Evolutionary conservation across 2,329 filamentous ascomycete genomes (phyloP).

Genomic region (Colletotrichum cuscutae): DNA sequence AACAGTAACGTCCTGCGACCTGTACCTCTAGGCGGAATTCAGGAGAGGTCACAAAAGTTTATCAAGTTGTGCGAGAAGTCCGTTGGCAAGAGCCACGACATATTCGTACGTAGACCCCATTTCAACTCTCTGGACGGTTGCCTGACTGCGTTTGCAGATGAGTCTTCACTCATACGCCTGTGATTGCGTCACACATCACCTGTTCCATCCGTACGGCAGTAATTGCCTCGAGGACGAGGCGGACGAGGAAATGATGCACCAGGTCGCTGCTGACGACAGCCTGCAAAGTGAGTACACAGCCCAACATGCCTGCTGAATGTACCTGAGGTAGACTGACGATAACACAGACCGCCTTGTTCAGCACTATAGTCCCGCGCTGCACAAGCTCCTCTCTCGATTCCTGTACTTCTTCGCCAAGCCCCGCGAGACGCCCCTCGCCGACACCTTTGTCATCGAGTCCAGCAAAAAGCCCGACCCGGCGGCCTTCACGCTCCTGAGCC

Average conservation of each 20-base stretch:
- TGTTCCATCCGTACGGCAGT: conserved; percentile 75
- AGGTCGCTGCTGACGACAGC: conserved; percentile 75
- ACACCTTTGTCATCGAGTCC: conserved; percentile 67
- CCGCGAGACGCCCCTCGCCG: conserved; percentile 67
- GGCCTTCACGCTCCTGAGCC: conserved; percentile 67
- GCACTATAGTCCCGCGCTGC: conserved; percentile 65
- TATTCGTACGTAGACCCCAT: conserved; percentile 63
- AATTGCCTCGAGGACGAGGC: conserved; percentile 64
- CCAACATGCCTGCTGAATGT: not conserved
- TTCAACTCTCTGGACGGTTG: conserved; percentile 22
- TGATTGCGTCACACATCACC: conserved; percentile 74
- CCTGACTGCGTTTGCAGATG: conserved; percentile 25
- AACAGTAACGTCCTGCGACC: conserved; percentile 73
- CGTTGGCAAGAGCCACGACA: conserved; percentile 60
- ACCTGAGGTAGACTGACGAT: not conserved
- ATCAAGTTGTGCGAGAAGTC: conserved; percentile 61
- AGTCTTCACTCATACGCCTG: conserved; percentile 73
- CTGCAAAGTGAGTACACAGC: conserved; percentile 64
- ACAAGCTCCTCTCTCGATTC: conserved; percentile 57
- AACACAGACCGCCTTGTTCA: conserved; percentile 66
- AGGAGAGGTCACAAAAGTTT: conserved; percentile 66
- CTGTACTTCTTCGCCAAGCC: conserved; percentile 63
- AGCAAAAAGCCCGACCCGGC: conserved; percentile 57
- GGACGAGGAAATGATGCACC: conserved; percentile 75
- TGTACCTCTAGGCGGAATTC: conserved; percentile 65